phyloP scores from a whole-genome alignment of 345 rosid genomes.

The Euphorbia pulcherrima region DNA sequence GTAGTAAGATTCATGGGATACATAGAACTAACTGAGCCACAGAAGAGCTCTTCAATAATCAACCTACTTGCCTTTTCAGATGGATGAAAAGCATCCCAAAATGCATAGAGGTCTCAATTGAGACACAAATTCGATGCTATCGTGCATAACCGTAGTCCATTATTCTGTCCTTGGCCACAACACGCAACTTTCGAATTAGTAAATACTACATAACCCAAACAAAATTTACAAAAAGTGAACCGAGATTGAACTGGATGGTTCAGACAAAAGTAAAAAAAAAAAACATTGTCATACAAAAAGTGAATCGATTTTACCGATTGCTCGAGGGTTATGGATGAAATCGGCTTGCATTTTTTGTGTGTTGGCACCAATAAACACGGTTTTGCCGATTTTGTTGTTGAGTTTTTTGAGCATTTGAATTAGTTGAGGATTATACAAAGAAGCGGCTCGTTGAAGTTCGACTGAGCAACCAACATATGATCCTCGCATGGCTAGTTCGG shows the following conservation, averaged over 20 bases:
- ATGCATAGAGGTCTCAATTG: neutral
- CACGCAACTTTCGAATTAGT: neutral
- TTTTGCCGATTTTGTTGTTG: slow-evolving; percentile 18
- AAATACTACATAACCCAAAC: neutral
- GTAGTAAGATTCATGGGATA: too few species aligned
- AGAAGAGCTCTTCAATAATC: too few species aligned
- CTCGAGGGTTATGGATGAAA: slow-evolving; percentile 40
- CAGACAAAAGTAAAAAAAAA: too few species aligned
- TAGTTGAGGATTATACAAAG: slow-evolving; percentile 45
- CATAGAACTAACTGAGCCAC: too few species aligned
- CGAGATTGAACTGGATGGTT: too few species aligned
- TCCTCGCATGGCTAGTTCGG: slow-evolving; percentile 38
- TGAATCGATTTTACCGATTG: too few species aligned
- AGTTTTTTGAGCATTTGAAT: slow-evolving; percentile 27
- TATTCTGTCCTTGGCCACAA: neutral
- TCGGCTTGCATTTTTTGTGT: slow-evolving; percentile 34
- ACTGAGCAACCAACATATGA: slow-evolving; percentile 34
- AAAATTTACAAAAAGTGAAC: too few species aligned
- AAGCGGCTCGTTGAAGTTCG: slow-evolving; percentile 39
- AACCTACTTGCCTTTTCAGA: neutral
- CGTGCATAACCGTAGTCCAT: neutral
- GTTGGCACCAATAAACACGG: slow-evolving; percentile 35
- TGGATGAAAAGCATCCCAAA: neutral
- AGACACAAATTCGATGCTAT: neutral
- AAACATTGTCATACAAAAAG: too few species aligned